phyloP scores from a whole-genome alignment of 2,329 filamentous ascomycete genomes.

The Colletotrichum echinochloae region DNA sequence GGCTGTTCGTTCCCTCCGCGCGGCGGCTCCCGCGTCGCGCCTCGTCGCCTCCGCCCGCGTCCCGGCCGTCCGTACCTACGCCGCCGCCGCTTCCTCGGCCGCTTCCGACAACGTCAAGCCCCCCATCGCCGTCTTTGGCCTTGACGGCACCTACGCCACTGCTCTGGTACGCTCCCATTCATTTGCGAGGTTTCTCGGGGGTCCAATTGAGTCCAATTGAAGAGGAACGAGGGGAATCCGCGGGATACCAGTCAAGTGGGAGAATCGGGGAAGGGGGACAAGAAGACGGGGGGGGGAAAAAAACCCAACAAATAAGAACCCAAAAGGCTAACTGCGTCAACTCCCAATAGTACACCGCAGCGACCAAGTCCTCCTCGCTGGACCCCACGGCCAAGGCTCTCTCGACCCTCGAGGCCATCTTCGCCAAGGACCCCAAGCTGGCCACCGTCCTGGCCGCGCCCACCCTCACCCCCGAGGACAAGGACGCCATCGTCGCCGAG shows the following conservation, averaged over 20 bases:
- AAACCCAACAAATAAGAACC: constrained; percentile 5
- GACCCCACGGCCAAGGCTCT: constrained; percentile 88
- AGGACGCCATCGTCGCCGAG: constrained; percentile 87
- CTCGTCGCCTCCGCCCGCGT: constrained; percentile 66
- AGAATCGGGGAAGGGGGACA: constrained; percentile 7
- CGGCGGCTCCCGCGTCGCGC: constrained; percentile 66
- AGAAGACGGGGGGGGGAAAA: background rate
- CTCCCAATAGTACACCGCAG: constrained; percentile 87
- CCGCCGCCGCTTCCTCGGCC: constrained; percentile 69
- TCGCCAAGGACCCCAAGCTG: constrained; percentile 89
- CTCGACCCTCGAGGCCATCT: constrained; percentile 74
- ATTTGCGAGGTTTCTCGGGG: constrained; percentile 5
- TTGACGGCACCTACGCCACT: constrained; percentile 98
- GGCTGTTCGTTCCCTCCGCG: constrained; percentile 66
- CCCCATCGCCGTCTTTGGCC: constrained; percentile 90
- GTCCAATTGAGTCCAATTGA: constrained; percentile 43
- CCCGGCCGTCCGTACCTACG: constrained; percentile 78
- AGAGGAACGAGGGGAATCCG: constrained; percentile 20
- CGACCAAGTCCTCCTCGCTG: constrained; percentile 86
- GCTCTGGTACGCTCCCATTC: constrained; percentile 82
- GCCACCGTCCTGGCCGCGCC: constrained; percentile 80
- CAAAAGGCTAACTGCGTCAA: constrained; percentile 51
- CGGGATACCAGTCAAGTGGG: background rate
- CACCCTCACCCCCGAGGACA: constrained; percentile 82
- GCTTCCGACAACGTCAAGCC: constrained; percentile 78